A percentile compares a stretch with the other conserved stretches of the same genome.
Conservation (phyloP, 768 basidiomycete species). For the Pulveroboletus ravenelii region DNA sequence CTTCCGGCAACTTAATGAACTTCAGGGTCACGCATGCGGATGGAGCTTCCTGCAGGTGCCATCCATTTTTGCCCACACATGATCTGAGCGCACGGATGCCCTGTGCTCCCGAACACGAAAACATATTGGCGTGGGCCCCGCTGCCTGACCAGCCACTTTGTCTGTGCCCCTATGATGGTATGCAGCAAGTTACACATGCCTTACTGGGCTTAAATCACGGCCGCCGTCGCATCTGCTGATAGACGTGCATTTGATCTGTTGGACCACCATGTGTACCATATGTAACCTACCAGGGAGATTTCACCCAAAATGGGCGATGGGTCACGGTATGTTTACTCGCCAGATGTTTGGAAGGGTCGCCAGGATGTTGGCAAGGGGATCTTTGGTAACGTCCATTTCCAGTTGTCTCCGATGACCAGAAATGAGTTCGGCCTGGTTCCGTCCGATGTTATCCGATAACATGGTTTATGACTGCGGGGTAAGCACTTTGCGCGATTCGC, state of each 20-base stretch:
- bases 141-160: neutral
- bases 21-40: neutral
- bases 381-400: neutral
- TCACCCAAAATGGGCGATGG: neutral
- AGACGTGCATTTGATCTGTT: constrained; percentile 10
- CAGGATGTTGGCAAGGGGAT: neutral
- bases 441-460: constrained; percentile 5
- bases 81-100: constrained; percentile 1
- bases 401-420: neutral
- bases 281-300: neutral
- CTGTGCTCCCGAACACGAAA: neutral
- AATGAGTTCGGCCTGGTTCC: neutral
- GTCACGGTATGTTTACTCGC: neutral
- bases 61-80: neutral
- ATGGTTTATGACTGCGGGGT: constrained; percentile 19
- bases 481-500: constrained; percentile 22
- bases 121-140: neutral
- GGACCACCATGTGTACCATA: neutral
- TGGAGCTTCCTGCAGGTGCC: too few relatives aligned
- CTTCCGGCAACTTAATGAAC: constrained; percentile 8
- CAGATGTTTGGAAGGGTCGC: too few relatives aligned
- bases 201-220: constrained; percentile 4
- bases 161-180: neutral
- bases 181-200: neutral
- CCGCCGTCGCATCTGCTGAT: constrained; percentile 13